Evolutionary conservation across 495 filamentous ascomycete species (phyloP), one percentile per base, ranked within the genome.

Genomic region (Penicillium longicatenatum): DNA sequence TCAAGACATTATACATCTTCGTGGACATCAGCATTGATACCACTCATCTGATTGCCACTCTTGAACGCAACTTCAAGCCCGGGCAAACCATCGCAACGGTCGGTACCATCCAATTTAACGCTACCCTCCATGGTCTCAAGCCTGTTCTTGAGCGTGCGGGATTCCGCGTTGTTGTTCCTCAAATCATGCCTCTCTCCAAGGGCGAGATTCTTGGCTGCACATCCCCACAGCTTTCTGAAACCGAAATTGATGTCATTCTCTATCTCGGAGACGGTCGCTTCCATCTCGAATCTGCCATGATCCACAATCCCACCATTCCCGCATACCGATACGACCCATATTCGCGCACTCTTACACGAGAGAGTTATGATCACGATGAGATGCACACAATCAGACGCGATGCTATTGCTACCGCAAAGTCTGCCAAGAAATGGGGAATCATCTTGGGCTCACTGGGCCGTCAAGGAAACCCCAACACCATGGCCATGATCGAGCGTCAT

Each of bases 321-420:
- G 92, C 95, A 11, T 98, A 97, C 75, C 86, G 95, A 19, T 99
- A 99, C 68, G 94, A 99, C 67, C 94, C 94, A 0, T 99, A 99
- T 74, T 92, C 91, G 31, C 84, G 93, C 26, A 92, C 89, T 42
- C 82, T 99, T 10, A 97, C 95, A 6, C 86, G 86, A 50, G 94
- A 99, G 70, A 85, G 78, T 24, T 99, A 98, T 71, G 86, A 87
- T 41, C 95, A 98, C 75, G 82, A 85, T 16, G 91, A 95, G 59
- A 94, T 99, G 82, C 90, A 93, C 57, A 81, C 81, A 2, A 75
- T 97, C 29, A 87, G 94, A 6, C 79, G 86, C 4, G 79, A 88
- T 12, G 94, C 94, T 0, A 95, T 98, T 54, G 60, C 73, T 1
- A 76, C 82, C 33, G 93, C 95, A 4, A 85, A 86, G 37, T 75